phyloP scores from a whole-genome alignment of 495 filamentous ascomycete species.

The Lentithecium fluviatile region DNA sequence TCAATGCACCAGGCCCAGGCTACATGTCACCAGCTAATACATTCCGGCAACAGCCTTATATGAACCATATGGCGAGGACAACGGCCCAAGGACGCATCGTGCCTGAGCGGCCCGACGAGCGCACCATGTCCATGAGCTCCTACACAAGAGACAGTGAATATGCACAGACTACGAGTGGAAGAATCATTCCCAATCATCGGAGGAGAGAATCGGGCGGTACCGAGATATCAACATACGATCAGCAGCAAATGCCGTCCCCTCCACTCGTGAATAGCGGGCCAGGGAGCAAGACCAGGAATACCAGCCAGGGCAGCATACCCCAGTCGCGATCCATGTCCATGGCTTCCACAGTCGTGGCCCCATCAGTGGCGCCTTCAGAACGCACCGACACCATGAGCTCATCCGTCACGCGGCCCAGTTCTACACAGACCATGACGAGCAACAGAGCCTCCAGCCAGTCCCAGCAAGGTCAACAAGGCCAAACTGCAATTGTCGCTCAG shows the following conservation, averaged over 20 bases:
- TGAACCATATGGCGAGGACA: conserved; percentile 62
- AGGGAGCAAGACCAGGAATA: conserved; percentile 39
- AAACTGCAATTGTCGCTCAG: conserved; percentile 51
- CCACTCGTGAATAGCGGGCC: conserved; percentile 32
- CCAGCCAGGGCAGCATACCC: conserved; percentile 43
- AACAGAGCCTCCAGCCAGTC: conserved; percentile 36
- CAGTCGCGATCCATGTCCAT: conserved; percentile 75
- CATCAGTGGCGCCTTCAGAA: conserved; percentile 47
- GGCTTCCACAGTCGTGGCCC: conserved; percentile 69
- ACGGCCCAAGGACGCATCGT: conserved; percentile 87
- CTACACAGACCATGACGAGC: conserved; percentile 45
- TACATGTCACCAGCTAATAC: conserved; percentile 69
- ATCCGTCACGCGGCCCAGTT: conserved; percentile 32
- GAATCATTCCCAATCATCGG: conserved; percentile 69
- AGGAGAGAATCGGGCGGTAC: conserved; percentile 54
- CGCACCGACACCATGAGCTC: conserved; percentile 44
- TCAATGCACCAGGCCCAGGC: conserved; percentile 46
- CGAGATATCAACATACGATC: conserved; percentile 17
- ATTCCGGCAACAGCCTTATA: conserved; percentile 74
- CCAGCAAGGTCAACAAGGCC: conserved; percentile 36
- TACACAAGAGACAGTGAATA: conserved; percentile 77
- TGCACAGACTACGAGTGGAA: conserved; percentile 85
- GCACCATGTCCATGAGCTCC: conserved; percentile 92
- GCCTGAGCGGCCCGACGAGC: conserved; percentile 86
- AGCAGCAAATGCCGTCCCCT: conserved; percentile 14